Conservation (phyloP, 2,329 filamentous ascomycete species). For the Neofusicoccum cordaticola region DNA sequence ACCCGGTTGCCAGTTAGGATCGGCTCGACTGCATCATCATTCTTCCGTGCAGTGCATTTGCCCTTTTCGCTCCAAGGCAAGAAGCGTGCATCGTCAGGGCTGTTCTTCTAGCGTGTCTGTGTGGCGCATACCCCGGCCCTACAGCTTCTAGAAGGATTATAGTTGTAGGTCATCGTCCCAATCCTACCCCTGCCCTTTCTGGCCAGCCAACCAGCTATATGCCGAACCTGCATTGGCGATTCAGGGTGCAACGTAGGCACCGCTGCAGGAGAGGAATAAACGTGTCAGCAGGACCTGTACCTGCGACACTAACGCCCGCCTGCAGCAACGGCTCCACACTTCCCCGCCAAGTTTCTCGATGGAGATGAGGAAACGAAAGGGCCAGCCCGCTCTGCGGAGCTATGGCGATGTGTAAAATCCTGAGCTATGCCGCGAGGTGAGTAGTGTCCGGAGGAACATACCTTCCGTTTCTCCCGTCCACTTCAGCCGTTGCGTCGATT, state of each 20-base stretch:
- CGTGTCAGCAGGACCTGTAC: background rate
- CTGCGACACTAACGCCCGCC: background rate
- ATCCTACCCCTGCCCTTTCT: background rate
- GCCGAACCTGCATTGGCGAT: background rate
- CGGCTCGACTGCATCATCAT: background rate
- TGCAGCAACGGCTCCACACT: background rate
- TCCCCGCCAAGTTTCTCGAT: background rate
- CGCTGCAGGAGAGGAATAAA: background rate
- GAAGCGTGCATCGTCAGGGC: background rate
- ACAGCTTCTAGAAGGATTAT: background rate
- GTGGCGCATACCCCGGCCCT: background rate
- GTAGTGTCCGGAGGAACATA: background rate
- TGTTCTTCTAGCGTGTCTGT: too few relatives aligned
- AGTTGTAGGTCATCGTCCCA: background rate
- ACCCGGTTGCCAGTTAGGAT: background rate
- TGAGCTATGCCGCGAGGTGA: background rate
- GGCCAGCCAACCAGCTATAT: background rate
- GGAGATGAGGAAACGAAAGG: background rate
- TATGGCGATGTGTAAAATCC: background rate
- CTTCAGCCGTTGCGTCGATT: background rate
- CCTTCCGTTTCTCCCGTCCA: background rate
- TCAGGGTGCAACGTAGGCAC: background rate
- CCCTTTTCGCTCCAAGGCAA: background rate
- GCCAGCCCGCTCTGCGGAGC: background rate
- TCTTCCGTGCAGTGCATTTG: background rate